Evolutionary conservation across 176 grass and related monocot genomes (phyloP), one percentile per base, ranked within the genome.

Genomic region (Dendrocalamus sinicus): DNA sequence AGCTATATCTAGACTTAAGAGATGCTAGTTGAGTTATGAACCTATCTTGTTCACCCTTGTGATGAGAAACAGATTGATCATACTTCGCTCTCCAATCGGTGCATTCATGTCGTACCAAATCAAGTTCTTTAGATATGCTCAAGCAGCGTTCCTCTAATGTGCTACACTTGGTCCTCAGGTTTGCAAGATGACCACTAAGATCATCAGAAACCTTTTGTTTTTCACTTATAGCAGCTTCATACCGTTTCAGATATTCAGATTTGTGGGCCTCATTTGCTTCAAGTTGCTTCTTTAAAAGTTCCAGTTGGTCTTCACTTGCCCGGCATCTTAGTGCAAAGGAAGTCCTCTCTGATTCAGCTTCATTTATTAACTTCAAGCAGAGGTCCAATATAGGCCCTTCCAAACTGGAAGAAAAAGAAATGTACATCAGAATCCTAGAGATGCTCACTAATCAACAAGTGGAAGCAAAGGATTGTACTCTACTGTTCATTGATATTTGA

Each of bases 311-410:
- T 70, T 96, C 91, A 55, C 91, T 91, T 80, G 94, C 89, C 10
- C 78, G 87, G 20, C 53, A 88, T 85, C 89, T 93, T 77, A 96
- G 48, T 85, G 89, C 81, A 77, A 93, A 83, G 71, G 91, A 83
- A 83, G 88, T 90, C 72, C 78, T 86, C 73, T 91, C 81, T 78
- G 94, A 88, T 86, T 96, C 91, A 72, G 89, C 84, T 87, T 88
- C 91, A 82, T 89, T 85, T 79, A 96, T 79, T 76, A 91, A 88
- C 78, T 91, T 96, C 80, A 89, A 77, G 70, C 91, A 93, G 50
- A 93, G 84, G 12, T 96, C 94, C 81, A 90, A 58, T 55, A 96
- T 91, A 67, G 91, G 91, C 41, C 94, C 94, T 81, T 93, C 94
- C 87, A 93, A 88, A 90, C 94, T 96, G 45, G 14, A 89, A 75